phyloP scores from a whole-genome alignment of 257 asterid species.

The Solanum okadae region DNA sequence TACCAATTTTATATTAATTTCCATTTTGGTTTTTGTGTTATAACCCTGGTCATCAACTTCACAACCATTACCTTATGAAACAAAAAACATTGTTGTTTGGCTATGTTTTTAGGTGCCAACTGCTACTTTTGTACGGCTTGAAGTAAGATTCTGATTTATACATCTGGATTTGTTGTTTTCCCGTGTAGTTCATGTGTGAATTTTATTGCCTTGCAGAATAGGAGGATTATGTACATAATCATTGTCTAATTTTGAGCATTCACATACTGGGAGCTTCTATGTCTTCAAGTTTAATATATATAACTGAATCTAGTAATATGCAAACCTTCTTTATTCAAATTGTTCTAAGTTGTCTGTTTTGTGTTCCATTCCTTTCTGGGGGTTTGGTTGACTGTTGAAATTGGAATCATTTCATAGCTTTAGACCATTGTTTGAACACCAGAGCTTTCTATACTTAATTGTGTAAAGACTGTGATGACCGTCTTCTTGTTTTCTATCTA shows the following conservation, averaged over 20 bases:
- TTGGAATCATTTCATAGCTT: neutral
- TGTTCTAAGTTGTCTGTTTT: neutral
- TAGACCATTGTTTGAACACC: neutral
- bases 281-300: neutral
- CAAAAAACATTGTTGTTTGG: neutral
- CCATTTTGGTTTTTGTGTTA: neutral
- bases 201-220: neutral
- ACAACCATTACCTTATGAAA: neutral
- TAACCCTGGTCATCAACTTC: neutral
- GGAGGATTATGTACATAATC: neutral
- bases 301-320: neutral
- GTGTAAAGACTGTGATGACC: neutral
- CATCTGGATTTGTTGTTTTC: neutral
- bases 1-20: neutral
- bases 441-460: neutral
- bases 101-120: neutral
- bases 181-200: neutral
- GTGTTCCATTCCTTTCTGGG: neutral
- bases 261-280: neutral
- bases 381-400: neutral
- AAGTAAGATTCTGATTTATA: neutral
- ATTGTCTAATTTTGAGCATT: neutral
- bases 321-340: neutral
- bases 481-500: conserved; percentile 6
- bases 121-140: neutral